These are phyloP conservation scores for Lentinus brumalis DNA, from an alignment of 768 basidiomycete species.

Conservation along the genomic window DNA sequence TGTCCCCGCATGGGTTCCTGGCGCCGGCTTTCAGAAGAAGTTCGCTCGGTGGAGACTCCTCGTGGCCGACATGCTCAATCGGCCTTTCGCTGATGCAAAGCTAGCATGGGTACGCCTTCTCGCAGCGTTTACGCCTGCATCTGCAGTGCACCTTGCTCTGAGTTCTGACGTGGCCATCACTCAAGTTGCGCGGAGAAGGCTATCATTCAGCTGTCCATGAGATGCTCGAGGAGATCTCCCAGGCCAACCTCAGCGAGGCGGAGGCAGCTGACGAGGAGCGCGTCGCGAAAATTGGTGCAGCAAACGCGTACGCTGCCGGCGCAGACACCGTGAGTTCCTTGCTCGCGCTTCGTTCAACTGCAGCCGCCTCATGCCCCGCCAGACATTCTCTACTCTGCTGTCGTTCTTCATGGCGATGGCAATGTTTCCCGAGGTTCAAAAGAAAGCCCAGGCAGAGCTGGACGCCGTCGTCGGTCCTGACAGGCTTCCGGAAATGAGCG, in stretches of 20 bases:
- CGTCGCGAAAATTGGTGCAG: slow-evolving; percentile 1
- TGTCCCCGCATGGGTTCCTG: slow-evolving; percentile 7
- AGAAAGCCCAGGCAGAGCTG: slow-evolving; percentile 34
- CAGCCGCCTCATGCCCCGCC: too few relatives aligned
- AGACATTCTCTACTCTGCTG: slow-evolving; percentile 1
- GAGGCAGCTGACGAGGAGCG: slow-evolving; percentile 2
- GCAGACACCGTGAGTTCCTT: not conserved
- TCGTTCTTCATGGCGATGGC: slow-evolving; percentile 14
- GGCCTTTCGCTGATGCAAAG: not conserved
- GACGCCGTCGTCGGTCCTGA: slow-evolving; percentile 38
- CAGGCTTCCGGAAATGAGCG: slow-evolving; percentile 24
- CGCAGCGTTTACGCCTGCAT: too few relatives aligned
- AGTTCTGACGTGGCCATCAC: too few relatives aligned
- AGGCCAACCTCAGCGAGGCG: not conserved
- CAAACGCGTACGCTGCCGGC: not conserved
- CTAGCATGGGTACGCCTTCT: not conserved
- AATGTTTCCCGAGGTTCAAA: slow-evolving; percentile 29
- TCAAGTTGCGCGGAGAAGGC: not conserved
- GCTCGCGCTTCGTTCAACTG: not conserved
- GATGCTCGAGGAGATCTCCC: slow-evolving; percentile 1
- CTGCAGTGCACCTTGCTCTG: too few relatives aligned
- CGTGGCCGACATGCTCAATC: not conserved
- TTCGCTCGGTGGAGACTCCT: not conserved
- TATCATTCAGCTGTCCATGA: not conserved
- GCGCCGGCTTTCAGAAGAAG: slow-evolving; percentile 6